phyloP scores from a whole-genome alignment of 768 basidiomycete genomes.

The Termitomyces sp. region DNA sequence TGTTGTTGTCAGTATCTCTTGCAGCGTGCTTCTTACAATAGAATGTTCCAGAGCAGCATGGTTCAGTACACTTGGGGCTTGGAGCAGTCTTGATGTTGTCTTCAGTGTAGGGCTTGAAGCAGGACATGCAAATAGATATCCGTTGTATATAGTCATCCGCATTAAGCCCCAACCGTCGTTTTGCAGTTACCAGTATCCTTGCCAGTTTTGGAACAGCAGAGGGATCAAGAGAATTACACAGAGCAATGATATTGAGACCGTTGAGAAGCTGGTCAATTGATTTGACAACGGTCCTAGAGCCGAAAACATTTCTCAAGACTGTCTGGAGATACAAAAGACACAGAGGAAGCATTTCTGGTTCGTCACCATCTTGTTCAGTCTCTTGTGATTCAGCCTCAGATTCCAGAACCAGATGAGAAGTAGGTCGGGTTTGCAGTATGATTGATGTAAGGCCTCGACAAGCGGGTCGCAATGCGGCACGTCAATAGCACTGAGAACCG shows the following conservation, averaged over 20 bases:
- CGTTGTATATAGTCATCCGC: not conserved
- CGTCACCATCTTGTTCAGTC: too few relatives aligned
- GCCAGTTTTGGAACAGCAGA: not conserved
- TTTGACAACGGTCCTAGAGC: not conserved
- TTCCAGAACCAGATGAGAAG: too few relatives aligned
- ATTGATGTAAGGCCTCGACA: too few relatives aligned
- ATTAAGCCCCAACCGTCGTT: not conserved
- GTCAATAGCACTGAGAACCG: too few relatives aligned
- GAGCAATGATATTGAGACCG: not conserved
- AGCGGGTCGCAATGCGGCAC: too few relatives aligned
- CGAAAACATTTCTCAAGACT: not conserved
- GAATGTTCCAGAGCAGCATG: not conserved
- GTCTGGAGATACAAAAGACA: not conserved
- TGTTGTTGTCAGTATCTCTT: not conserved
- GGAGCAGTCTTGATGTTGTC: not conserved
- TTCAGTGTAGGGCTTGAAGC: not conserved
- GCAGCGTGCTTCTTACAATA: not conserved
- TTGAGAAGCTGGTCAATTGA: not conserved
- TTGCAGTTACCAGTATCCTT: not conserved
- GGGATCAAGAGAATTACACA: not conserved
- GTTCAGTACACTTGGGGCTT: not conserved
- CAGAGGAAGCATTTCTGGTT: too few relatives aligned
- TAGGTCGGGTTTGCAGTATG: too few relatives aligned
- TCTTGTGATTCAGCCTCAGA: too few relatives aligned
- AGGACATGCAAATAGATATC: not conserved